phyloP scores from a whole-genome alignment of 2,329 filamentous ascomycete genomes.

The Blastomyces gilchristii region DNA sequence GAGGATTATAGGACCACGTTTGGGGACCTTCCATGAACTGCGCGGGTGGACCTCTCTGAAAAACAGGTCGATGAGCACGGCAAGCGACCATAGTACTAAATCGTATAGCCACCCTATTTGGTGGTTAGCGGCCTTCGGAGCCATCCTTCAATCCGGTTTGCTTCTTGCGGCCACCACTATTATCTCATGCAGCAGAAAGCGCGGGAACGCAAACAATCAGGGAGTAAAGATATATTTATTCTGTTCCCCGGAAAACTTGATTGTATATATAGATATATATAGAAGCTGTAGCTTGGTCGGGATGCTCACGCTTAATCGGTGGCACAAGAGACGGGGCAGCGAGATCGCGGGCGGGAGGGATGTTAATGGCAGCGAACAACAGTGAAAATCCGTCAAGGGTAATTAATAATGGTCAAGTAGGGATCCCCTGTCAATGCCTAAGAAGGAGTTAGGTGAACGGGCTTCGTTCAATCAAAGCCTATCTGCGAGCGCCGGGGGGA shows the following conservation, averaged over 20 bases:
- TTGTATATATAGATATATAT: not conserved
- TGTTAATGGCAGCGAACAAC: not conserved
- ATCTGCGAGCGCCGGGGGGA: not conserved
- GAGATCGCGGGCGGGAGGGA: not conserved
- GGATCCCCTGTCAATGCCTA: not conserved
- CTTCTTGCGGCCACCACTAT: not conserved
- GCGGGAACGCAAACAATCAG: not conserved
- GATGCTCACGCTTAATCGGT: not conserved
- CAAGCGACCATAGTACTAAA: constrained; percentile 41
- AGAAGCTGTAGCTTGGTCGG: not conserved
- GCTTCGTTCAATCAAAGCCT: not conserved
- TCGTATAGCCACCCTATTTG: constrained; percentile 43
- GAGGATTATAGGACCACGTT: constrained; percentile 80
- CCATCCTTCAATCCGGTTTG: constrained; percentile 19
- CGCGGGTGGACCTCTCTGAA: constrained; percentile 95
- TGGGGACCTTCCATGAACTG: constrained; percentile 88
- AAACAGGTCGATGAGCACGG: constrained; percentile 82
- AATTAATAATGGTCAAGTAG: not conserved
- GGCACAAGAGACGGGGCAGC: not conserved
- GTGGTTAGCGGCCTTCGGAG: constrained; percentile 31
- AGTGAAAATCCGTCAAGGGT: too few relatives aligned
- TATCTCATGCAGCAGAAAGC: not conserved
- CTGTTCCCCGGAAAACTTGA: not conserved
- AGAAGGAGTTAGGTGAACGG: not conserved
- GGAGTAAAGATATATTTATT: not conserved